Evolutionary conservation across 2,329 filamentous ascomycete species (phyloP), one percentile per base, ranked within the genome.

Genomic region (Septoria linicola): DNA sequence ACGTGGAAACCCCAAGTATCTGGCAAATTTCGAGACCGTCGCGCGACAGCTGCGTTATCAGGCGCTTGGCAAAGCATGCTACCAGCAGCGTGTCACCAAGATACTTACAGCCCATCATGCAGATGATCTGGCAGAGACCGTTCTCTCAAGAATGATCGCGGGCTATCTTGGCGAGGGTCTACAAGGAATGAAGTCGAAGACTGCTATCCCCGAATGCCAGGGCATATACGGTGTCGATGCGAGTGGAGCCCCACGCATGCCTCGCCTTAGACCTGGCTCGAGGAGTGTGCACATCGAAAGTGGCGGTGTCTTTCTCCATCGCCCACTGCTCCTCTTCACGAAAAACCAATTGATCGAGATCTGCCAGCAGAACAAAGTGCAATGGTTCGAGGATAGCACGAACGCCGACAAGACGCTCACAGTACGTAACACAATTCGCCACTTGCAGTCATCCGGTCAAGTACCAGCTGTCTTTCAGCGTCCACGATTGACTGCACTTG

Each of bases 101-200:
- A 68, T 97, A 1, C 78, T 96, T 32, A 73, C 95, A 21, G 93
- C 85, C 3, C 93, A 99, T 66, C 93, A 99, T 67, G 76, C 80
- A 55, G 91, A 96, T 63, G 93, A 99, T 63, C 89, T 93, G 65
- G 87, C 90, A 49, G 93, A 99, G 72, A 96, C 91, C 0, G 78
- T 95, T 3, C 71, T 97, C 41, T 87, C 90, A 83, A 81, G 93
- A 35, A 70, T 97, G 30, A 70, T 85, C 7, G 75, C 76, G 2
- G 83, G 85, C 0, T 86, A 89, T 62, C 73, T 80, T 2, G 80
- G 81, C n/a, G 73, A 79, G n/a, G 90, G 88, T 0, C 73, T 96
- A 23, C 49, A 51, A 16, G 66, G 64, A 5, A 65, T 67, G 8
- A 52, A 45, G 41, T 8, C 39, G 2, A 46, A 41, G 10, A 54